Evolutionary conservation across 257 asterid genomes (phyloP).

Genomic region (Solanum medicagineum): DNA sequence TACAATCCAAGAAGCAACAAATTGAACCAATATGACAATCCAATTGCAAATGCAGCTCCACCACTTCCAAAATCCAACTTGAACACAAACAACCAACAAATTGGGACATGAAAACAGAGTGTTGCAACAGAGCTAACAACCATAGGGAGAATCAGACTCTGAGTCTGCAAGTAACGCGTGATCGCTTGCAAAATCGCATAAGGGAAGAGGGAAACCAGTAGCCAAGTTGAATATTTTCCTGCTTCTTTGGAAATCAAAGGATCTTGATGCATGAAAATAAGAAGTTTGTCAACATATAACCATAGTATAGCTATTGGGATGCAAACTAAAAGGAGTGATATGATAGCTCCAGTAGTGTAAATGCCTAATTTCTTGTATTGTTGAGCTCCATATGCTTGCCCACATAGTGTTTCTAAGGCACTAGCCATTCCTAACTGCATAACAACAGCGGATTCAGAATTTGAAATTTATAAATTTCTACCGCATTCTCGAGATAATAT

Average conservation of each 20-base stretch:
- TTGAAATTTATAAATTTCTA: background rate
- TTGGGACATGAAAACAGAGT: background rate
- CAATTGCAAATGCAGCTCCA: conserved; percentile 7
- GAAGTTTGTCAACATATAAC: conserved; percentile 1
- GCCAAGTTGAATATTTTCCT: background rate
- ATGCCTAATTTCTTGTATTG: conserved; percentile 4
- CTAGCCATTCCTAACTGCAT: conserved; percentile 11
- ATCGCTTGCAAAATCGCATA: background rate
- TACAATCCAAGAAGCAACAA: background rate
- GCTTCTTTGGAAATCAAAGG: conserved; percentile 8
- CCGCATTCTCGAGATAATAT: background rate
- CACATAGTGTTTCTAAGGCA: conserved; percentile 11
- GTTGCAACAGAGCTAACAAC: conserved; percentile 1
- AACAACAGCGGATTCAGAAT: background rate
- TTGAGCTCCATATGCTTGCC: conserved; percentile 12
- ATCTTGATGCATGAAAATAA: conserved; percentile 6
- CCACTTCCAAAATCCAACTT: background rate
- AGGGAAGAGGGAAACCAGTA: background rate
- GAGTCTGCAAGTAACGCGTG: background rate
- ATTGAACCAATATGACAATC: conserved; percentile 5
- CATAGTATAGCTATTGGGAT: conserved; percentile 8
- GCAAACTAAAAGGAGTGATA: conserved; percentile 3
- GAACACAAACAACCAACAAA: conserved; percentile 10
- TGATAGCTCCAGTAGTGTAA: background rate
- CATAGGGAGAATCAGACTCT: conserved; percentile 12